phyloP scores from a whole-genome alignment of 345 rosid species.

The Balakata baccata region DNA sequence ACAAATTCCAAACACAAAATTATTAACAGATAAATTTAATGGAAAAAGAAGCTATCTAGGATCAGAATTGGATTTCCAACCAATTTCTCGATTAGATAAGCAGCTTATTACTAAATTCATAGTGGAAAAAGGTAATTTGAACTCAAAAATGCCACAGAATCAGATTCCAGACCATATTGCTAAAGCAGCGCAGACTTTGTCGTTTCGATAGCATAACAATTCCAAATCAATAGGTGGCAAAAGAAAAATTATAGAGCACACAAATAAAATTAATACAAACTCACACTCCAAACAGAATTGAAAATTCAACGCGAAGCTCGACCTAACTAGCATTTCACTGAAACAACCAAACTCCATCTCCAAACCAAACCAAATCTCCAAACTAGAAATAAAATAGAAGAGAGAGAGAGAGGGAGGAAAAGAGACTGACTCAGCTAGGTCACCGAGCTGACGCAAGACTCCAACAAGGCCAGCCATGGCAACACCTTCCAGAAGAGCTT shows the following conservation, averaged over 20 bases:
- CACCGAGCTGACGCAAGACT: conserved; percentile 97
- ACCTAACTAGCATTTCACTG: conserved; percentile 14
- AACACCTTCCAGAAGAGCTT: conserved; percentile 89
- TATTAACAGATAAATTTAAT: background rate
- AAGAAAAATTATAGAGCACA: background rate
- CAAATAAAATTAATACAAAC: background rate
- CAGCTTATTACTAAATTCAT: background rate
- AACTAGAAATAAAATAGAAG: background rate
- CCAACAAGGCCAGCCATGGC: conserved; percentile 99
- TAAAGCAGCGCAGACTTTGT: background rate
- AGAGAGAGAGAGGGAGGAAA: conserved; percentile 8
- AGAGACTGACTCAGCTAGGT: conserved; percentile 89
- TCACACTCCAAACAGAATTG: background rate
- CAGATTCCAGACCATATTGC: conserved; percentile 7
- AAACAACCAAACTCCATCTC: conserved; percentile 18
- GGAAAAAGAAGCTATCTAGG: background rate
- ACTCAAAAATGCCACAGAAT: background rate
- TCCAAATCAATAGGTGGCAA: background rate
- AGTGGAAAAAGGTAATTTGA: background rate
- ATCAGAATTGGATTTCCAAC: too few species aligned
- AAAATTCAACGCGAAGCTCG: background rate
- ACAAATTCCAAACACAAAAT: background rate
- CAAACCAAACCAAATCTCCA: conserved; percentile 12
- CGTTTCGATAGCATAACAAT: background rate
- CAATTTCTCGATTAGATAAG: too few species aligned